Evolutionary conservation across 306 rosid genomes (phyloP), one percentile per base, ranked within the genome.

Genomic region (Gastrolobium bilobum): DNA sequence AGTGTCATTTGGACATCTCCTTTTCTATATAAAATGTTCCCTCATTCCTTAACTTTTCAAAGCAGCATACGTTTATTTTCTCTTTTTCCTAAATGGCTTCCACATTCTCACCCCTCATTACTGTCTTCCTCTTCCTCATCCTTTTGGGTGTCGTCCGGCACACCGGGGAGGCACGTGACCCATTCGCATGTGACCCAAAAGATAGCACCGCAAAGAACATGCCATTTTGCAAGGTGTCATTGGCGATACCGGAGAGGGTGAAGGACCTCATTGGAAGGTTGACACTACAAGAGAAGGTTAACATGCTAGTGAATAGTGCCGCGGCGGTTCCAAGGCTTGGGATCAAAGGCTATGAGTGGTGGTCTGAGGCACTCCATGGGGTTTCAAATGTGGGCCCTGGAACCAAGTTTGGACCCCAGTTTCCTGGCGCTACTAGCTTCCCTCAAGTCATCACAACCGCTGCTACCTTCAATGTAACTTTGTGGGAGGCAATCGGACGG

Each of bases 351-450:
- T 94, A 94, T 5, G 98, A 92, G 66, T 94, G 98, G 98, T 94
- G 98, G 98, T 92, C 97, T n/a, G 98, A 94, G 84, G 98, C 94
- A 26, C 97, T 94, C 58, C 98, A 94, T 33, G 98, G 98, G 0
- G 93, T 94, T 38, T 94, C 97, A 5, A 91, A 92, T 87, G 95
- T 87, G 53, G 98, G 98, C 0, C 98, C 97, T 0, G 98, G 97
- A 0, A 90, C 94, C 3, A 87, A 68, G 81, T 94, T 94, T 47
- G 86, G 84, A 11, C 83, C 85, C 7, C 60, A 37, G 4, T 92
- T 92, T 54, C 97, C 98, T 31, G 93, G 58, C 0, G 95, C 98
- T 39, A 94, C 97, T 29, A 91, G 94, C 74, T 94, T 94, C 82
- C 98, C 98, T 68, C 98, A 94, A 54, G 98, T 94, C 86, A 94